Evolutionary conservation across 768 basidiomycete genomes (phyloP).

Genomic region (Pleurotus sapidus): DNA sequence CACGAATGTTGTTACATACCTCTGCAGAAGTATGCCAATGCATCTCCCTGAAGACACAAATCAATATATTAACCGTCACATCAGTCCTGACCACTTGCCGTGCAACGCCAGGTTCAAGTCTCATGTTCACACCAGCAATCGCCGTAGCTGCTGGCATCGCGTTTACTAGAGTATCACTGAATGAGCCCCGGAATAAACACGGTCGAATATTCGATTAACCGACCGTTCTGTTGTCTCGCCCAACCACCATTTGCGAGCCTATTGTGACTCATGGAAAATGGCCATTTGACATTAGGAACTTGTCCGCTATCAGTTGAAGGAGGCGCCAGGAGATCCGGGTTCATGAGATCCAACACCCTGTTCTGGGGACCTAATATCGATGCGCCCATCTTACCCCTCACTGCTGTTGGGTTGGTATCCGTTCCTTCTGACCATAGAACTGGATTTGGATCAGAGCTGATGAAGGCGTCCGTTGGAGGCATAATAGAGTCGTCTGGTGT

Average conservation of each 20-base stretch:
- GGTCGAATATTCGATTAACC: conserved; percentile 1
- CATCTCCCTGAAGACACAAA: conserved; percentile 34
- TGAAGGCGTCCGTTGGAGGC: conserved; percentile 4
- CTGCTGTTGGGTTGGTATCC: conserved; percentile 24
- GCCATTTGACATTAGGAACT: conserved; percentile 53
- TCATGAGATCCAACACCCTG: conserved; percentile 34
- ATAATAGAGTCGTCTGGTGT: not conserved
- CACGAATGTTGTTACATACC: conserved; percentile 17
- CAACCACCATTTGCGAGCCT: conserved; percentile 56
- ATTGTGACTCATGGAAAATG: conserved; percentile 52
- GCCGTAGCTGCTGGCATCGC: conserved; percentile 48
- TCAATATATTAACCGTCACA: not conserved
- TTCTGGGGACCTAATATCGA: conserved; percentile 41
- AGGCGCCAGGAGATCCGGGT: conserved; percentile 40
- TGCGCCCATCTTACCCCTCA: conserved; percentile 38
- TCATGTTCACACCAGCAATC: conserved; percentile 47
- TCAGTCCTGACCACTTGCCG: conserved; percentile 26
- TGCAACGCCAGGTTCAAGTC: conserved; percentile 46
- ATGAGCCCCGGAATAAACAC: not conserved
- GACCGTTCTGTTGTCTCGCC: conserved; percentile 57
- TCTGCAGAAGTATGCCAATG: conserved; percentile 54
- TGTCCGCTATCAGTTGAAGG: conserved; percentile 42
- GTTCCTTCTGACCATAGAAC: conserved; percentile 31
- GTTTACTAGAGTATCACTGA: conserved; percentile 25
- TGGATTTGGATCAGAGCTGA: conserved; percentile 37